Conservation (phyloP, 2,329 filamentous ascomycete genomes). For the Raffaelea albimanens region DNA sequence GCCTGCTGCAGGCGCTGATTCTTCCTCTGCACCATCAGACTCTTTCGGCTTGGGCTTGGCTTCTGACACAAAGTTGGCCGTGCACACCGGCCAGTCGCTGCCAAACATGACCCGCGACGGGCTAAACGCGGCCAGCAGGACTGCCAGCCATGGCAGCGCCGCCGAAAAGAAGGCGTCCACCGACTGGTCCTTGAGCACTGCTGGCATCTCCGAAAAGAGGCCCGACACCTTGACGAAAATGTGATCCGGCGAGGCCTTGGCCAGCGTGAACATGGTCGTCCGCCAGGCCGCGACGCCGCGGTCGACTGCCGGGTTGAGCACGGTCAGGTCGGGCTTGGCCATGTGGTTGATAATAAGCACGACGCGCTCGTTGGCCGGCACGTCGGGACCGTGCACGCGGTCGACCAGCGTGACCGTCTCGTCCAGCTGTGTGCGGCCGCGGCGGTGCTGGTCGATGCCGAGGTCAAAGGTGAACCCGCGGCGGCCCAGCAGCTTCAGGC, state of each 20-base stretch:
- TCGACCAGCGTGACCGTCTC: constrained; percentile 63
- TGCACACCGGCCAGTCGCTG: constrained; percentile 90
- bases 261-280: constrained; percentile 56
- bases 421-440: constrained; percentile 64
- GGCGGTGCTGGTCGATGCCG: constrained; percentile 70
- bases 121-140: constrained; percentile 64
- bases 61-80: constrained; percentile 39
- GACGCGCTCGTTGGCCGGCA: constrained; percentile 49
- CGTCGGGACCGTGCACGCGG: constrained; percentile 50
- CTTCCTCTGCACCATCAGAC: constrained; percentile 26
- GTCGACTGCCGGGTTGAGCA: constrained; percentile 46
- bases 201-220: constrained; percentile 68
- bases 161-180: constrained; percentile 51
- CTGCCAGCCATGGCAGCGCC: constrained; percentile 61
- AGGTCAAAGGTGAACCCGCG: constrained; percentile 68
- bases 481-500: constrained; percentile 54
- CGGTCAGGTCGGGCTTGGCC: constrained; percentile 72
- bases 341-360: constrained; percentile 73
- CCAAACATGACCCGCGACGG: constrained; percentile 74
- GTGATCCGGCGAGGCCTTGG: constrained; percentile 39
- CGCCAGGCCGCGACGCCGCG: constrained; percentile 60
- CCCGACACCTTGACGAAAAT: constrained; percentile 94
- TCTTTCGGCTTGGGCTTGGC: neutral
- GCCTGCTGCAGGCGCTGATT: neutral
- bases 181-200: constrained; percentile 36